These are phyloP conservation scores for Trichophyton verrucosum DNA, from an alignment of 2,329 filamentous ascomycete species.

Conservation along the genomic window DNA sequence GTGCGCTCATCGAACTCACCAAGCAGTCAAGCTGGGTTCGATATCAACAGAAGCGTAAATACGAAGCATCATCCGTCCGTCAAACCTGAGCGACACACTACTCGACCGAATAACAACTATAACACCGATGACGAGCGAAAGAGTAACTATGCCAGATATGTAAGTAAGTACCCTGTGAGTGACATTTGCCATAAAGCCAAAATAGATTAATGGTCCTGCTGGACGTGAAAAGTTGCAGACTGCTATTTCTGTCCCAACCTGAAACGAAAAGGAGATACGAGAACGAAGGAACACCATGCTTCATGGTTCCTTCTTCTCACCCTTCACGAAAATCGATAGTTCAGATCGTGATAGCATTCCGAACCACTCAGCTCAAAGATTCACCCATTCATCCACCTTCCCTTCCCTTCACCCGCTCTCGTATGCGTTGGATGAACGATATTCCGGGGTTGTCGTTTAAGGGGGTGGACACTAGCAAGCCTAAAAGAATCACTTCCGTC, in stretches of 20 bases:
- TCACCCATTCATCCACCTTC: slow-evolving; percentile 1
- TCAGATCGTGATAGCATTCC: background rate
- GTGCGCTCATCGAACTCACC: background rate
- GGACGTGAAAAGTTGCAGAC: background rate
- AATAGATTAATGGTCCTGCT: background rate
- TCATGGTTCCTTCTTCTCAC: background rate
- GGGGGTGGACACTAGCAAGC: background rate
- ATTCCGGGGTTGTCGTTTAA: background rate
- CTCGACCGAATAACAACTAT: background rate
- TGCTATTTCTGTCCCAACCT: background rate
- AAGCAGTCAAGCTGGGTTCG: background rate
- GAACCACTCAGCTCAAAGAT: background rate
- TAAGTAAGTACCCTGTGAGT: background rate
- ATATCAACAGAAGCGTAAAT: too few species aligned
- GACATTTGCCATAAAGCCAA: background rate
- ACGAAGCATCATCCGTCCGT: too few species aligned
- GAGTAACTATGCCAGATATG: background rate
- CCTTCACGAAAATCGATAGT: background rate
- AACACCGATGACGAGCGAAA: background rate
- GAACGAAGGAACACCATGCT: background rate
- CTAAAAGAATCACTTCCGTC: background rate
- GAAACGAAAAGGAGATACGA: slow-evolving; percentile 5
- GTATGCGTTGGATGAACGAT: background rate
- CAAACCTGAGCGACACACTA: background rate
- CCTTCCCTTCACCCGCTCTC: slow-evolving; percentile 9